Conservation (phyloP, 495 filamentous ascomycete genomes). For the Pyronema domesticum region DNA sequence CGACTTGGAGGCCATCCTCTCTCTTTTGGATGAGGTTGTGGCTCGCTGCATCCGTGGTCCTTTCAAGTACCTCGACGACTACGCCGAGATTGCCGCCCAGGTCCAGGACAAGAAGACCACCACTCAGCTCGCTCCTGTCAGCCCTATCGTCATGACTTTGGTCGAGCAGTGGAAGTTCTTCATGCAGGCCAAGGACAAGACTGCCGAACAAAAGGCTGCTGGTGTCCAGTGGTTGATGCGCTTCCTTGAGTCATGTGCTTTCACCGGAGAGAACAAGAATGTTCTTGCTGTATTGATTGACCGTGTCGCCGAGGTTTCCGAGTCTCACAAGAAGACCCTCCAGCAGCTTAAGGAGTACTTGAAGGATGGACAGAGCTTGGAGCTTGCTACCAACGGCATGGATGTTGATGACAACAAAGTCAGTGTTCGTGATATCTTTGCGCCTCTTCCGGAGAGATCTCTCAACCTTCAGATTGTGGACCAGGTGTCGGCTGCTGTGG, state of each 20-base stretch:
- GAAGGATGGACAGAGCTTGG: neutral
- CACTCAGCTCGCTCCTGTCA: conserved; percentile 8
- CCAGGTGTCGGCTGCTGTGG: neutral
- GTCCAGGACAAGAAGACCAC: neutral
- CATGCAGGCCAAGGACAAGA: conserved; percentile 7
- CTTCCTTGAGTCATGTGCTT: conserved; percentile 17
- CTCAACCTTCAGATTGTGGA: neutral
- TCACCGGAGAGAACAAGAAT: conserved; percentile 18
- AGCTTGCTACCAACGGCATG: neutral
- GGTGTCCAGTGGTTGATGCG: conserved; percentile 15
- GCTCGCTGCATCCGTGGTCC: conserved; percentile 15
- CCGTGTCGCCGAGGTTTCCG: conserved; percentile 8
- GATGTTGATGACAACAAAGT: neutral
- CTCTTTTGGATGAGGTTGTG: conserved; percentile 17
- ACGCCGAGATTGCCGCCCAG: conserved; percentile 12
- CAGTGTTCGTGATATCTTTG: neutral
- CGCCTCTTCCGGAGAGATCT: neutral
- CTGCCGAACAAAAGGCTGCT: conserved; percentile 5
- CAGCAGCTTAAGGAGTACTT: neutral
- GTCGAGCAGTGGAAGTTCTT: conserved; percentile 23
- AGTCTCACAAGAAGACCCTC: neutral
- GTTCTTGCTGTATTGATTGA: conserved; percentile 13
- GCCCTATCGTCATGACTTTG: conserved; percentile 18
- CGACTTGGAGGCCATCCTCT: conserved; percentile 10
- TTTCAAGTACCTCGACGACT: conserved; percentile 24